These are phyloP conservation scores for Solanum sitiens DNA, from an alignment of 257 asterid species.

Conservation along the genomic window DNA sequence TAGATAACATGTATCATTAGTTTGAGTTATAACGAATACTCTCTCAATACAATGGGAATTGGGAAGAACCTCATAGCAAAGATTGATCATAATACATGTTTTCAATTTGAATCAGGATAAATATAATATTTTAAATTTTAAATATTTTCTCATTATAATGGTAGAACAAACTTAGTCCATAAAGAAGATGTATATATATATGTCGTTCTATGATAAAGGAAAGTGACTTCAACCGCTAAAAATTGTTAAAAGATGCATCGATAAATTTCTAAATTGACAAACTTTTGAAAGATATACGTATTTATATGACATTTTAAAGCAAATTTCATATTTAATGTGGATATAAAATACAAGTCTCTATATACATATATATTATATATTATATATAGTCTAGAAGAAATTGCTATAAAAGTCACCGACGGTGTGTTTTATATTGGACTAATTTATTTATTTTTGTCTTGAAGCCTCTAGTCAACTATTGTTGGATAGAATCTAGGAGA, in stretches of 20 bases:
- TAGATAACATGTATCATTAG: neutral
- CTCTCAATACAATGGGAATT: too few species aligned
- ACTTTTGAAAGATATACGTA: rapidly evolving
- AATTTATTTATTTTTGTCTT: neutral
- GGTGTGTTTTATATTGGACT: neutral
- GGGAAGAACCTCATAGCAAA: neutral
- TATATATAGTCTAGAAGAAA: neutral
- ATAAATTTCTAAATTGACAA: neutral
- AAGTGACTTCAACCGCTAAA: neutral
- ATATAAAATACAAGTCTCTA: too few species aligned
- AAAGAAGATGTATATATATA: neutral
- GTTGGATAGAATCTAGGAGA: neutral
- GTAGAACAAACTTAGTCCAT: neutral
- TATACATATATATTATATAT: too few species aligned
- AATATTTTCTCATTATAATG: neutral
- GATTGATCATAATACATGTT: too few species aligned
- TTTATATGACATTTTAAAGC: neutral
- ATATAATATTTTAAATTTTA: too few species aligned
- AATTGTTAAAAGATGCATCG: rapidly evolving
- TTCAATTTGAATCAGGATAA: too few species aligned
- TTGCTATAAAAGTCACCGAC: neutral
- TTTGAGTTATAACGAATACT: neutral
- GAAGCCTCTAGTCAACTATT: neutral
- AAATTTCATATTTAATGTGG: too few species aligned
- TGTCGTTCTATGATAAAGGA: neutral